These are phyloP conservation scores for Candida xiaguanensis DNA, from an alignment of 805 yeast genomes.

Conservation along the genomic window DNA sequence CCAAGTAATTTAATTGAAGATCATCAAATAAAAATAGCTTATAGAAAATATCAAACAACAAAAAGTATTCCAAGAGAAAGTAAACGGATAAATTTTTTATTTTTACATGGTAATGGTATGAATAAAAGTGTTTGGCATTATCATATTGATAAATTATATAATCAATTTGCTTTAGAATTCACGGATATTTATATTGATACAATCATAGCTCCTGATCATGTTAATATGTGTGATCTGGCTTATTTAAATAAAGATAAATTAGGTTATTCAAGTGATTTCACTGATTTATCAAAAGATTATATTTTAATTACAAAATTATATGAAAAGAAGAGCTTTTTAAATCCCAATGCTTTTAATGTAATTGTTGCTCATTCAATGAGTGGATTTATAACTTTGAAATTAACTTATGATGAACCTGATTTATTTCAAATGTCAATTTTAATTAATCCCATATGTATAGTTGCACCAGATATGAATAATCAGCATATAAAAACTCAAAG, in stretches of 20 bases:
- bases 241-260: slow-evolving; percentile 49
- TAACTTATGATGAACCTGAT: slow-evolving; percentile 47
- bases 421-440: slow-evolving; percentile 51
- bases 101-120: slow-evolving; percentile 66
- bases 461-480: slow-evolving; percentile 11
- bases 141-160: slow-evolving; percentile 42
- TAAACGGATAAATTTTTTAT: slow-evolving; percentile 45
- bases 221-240: slow-evolving; percentile 68
- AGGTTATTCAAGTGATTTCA: slow-evolving; percentile 58
- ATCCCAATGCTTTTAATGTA: slow-evolving; percentile 35
- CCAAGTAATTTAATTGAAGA: slow-evolving; percentile 39
- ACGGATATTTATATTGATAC: slow-evolving; percentile 10
- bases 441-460: slow-evolving; percentile 59
- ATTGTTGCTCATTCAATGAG: slow-evolving; percentile 76
- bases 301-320: slow-evolving; percentile 34
- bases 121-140: slow-evolving; percentile 62
- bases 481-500: slow-evolving; percentile 4
- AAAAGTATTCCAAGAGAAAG: slow-evolving; percentile 11
- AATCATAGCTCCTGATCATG: slow-evolving; percentile 44
- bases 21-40: slow-evolving; percentile 42
- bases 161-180: slow-evolving; percentile 2
- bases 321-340: slow-evolving; percentile 33
- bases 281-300: slow-evolving; percentile 63
- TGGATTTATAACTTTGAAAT: slow-evolving; percentile 50
- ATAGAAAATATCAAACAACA: slow-evolving; percentile 37